Base-by-base conservation (phyloP, 345 rosid genomes). In the Euphorbia tirucalli region DNA sequence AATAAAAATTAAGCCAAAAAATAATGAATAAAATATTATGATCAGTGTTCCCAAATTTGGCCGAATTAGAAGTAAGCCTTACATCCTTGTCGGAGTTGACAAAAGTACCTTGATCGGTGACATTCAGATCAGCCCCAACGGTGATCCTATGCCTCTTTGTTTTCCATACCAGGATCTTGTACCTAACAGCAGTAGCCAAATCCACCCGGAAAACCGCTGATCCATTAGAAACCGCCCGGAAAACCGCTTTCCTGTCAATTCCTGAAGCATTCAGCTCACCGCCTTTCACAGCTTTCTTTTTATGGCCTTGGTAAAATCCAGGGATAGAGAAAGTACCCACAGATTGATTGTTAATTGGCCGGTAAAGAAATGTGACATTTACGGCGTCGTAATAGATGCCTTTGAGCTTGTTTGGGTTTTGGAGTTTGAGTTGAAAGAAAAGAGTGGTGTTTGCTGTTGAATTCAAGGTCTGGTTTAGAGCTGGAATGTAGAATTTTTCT, bases 381-480 rank as follows among this genome's bases (percentile, higher is more conserved):
- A 93, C 77, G 0, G 71, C 52, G 52, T 88, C 96, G 69, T 93
- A 93, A 78, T 75, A 71, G 52, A 93, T 72, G 21, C 97, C 93
- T 71, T 89, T 87, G 62, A 86, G 89, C 43, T 61, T 82, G 86
- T 93, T 93, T 50, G 87, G 79, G 75, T 93, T 93, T 1, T 64
- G 78, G 4, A 87, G 85, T 72, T 66, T 74, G 4, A 94, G 50
- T 46, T 65, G 28, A 81, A 94, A 78, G 70, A 62, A 74, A 16
- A 92, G 81, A 64, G 87, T 76, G 75, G 87, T 9, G 74, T 82
- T 74, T 35, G 1, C 1, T 0, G 41, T 31, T 21, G 71, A 4
- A 65, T 75, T 72, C 5, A 71, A 61, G 77, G 97, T 68, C 50
- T 14, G 75, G 78, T 87, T 24, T 74, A 91, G 87, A 54, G 90